A percentile compares a stretch with the other conserved stretches of the same genome.
Evolutionary conservation across 306 rosid species (phyloP).

Genomic region (Neltuma alba): DNA sequence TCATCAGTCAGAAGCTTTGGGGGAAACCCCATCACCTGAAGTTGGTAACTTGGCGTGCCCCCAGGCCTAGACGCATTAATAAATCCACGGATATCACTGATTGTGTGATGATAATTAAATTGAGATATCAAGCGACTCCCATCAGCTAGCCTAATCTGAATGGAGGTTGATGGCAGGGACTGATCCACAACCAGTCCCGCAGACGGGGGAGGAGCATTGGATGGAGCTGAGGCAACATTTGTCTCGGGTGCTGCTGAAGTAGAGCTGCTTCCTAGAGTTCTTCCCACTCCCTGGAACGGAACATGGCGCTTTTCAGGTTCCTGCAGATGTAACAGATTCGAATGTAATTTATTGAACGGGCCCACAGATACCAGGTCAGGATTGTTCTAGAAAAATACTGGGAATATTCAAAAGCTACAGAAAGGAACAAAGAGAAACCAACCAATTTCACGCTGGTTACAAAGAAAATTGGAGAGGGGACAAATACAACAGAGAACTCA

Average conservation of each 20-base stretch:
- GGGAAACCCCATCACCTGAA: slow-evolving; percentile 94
- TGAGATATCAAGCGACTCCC: slow-evolving; percentile 83
- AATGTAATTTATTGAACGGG: neutral
- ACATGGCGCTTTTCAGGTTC: slow-evolving; percentile 69
- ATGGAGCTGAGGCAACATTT: slow-evolving; percentile 38
- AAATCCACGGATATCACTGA: slow-evolving; percentile 69
- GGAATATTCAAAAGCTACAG: slow-evolving; percentile 10
- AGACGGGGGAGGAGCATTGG: slow-evolving; percentile 49
- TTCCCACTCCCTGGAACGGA: slow-evolving; percentile 90
- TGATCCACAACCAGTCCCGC: slow-evolving; percentile 68
- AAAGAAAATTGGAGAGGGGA: slow-evolving; percentile 24
- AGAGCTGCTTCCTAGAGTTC: slow-evolving; percentile 92
- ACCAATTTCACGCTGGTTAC: slow-evolving; percentile 1
- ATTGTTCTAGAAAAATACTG: slow-evolving; percentile 3
- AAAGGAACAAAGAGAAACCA: neutral
- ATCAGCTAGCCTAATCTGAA: slow-evolving; percentile 92
- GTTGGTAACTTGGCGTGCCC: slow-evolving; percentile 60
- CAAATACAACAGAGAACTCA: slow-evolving; percentile 53
- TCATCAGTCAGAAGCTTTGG: slow-evolving; percentile 79
- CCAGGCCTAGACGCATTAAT: slow-evolving; percentile 78
- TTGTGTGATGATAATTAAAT: slow-evolving; percentile 69
- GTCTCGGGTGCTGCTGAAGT: slow-evolving; percentile 53
- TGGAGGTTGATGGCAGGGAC: slow-evolving; percentile 70
- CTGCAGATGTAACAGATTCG: slow-evolving; percentile 46
- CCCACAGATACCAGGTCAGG: neutral